These are phyloP conservation scores for Chalaropsis thielavioides DNA, from an alignment of 2,329 filamentous ascomycete genomes.

Conservation along the genomic window DNA sequence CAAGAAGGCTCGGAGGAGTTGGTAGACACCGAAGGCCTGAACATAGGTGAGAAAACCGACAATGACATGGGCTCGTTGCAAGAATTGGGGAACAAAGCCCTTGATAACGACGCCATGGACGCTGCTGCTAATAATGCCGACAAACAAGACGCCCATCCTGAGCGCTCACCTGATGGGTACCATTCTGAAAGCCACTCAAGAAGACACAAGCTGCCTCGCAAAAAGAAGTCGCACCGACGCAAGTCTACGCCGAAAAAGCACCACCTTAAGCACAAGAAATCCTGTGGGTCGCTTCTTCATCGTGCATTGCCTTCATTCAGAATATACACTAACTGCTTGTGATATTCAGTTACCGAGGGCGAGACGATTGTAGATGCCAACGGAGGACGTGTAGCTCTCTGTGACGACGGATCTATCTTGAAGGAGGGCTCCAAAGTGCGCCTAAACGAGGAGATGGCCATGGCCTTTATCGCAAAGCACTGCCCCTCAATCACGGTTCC, in stretches of 20 bases:
- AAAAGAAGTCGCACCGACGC: background rate
- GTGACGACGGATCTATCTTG: background rate
- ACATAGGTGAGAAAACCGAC: background rate
- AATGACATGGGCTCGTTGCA: background rate
- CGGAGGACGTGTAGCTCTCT: background rate
- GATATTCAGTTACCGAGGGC: background rate
- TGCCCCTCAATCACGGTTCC: background rate
- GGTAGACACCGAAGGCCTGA: too few species aligned
- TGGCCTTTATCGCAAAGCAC: slow-evolving; percentile 5
- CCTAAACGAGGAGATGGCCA: slow-evolving; percentile 4
- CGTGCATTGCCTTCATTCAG: background rate
- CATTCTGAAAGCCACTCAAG: background rate
- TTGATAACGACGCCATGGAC: background rate
- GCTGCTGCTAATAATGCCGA: background rate
- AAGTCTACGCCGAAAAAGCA: background rate
- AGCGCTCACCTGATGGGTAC: background rate
- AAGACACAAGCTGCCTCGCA: background rate
- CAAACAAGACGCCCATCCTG: too few species aligned
- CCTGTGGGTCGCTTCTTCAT: background rate
- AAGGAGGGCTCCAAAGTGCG: slow-evolving; percentile 8
- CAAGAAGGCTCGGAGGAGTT: too few species aligned
- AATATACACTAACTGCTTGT: background rate
- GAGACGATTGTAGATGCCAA: background rate
- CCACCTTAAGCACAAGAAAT: background rate
- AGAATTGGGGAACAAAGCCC: background rate